phyloP scores from a whole-genome alignment of 257 asterid species.

The Nicotiana noctiflora region DNA sequence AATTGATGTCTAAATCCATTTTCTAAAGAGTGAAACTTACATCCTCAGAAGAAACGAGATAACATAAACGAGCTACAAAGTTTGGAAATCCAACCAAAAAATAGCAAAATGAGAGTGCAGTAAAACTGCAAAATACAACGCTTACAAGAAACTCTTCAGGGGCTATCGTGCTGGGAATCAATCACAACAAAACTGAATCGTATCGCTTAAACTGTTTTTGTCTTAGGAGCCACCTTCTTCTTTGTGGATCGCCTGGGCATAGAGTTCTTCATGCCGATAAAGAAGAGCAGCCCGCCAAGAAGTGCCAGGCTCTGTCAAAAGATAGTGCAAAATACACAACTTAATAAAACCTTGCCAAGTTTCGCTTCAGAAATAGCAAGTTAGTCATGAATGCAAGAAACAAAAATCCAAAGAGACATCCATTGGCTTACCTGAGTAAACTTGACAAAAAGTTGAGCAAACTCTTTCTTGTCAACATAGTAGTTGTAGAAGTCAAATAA shows the following conservation, averaged over 20 bases:
- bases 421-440: conserved; percentile 58
- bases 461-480: conserved; percentile 68
- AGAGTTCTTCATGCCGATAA: conserved; percentile 87
- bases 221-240: conserved; percentile 65
- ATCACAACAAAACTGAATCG: conserved; percentile 14
- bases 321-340: not conserved
- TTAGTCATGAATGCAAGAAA: not conserved
- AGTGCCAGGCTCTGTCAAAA: conserved; percentile 60
- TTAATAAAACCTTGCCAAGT: not conserved
- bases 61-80: not conserved
- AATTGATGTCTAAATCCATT: not conserved
- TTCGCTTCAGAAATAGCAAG: not conserved
- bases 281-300: conserved; percentile 77
- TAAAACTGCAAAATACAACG: not conserved
- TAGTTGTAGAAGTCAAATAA: conserved; percentile 89
- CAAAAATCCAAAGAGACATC: not conserved
- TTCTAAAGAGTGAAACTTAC: not conserved
- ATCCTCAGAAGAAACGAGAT: not conserved
- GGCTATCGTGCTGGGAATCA: not conserved
- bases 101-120: not conserved
- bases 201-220: conserved; percentile 45
- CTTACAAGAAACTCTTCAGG: not conserved
- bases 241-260: conserved; percentile 55
- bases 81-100: not conserved
- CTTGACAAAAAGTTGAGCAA: conserved; percentile 53